Evolutionary conservation across 805 yeast species (phyloP), one percentile per base, ranked within the genome.

Genomic region (Metschnikowia peoriensis): DNA sequence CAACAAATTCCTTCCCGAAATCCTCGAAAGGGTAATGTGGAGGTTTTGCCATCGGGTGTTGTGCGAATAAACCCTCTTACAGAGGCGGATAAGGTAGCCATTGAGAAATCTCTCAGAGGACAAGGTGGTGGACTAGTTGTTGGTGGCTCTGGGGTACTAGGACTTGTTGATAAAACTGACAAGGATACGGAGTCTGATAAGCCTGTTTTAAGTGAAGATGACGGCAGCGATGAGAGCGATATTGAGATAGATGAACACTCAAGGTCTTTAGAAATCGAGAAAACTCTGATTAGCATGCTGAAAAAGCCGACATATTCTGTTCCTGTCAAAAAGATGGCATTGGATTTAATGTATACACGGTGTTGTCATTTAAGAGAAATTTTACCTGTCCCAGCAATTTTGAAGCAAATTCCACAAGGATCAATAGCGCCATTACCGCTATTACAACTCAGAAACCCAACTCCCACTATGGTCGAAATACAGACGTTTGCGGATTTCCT

Each of bases 281-380:
- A 57, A 34, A 52, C 62, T 4, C 50, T 54, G 49, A 32, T 51
- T 11, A 48, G 41, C 27, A 47, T 35, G 9, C 4, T 41, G 4
- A 32, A 35, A 15, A 51, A 43, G 9, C 28, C 55, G 17, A 58
- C 59, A 5, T 73, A 72, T 56, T 59, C 67, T 12, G 64, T 60
- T 0, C 78, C 78, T 1, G 67, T 72, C 11, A 63, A 72, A 54
- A 74, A 73, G 50, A 75, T 75, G 78, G 78, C 78, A 0, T 78
- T 87, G 49, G 97, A 89, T 61, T 79, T 83, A 44, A 76, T 93
- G 63, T 92, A 92, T 69, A 89, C 97, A 1, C 76, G 97, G 58
- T 93, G 97, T 67, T 92, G 97, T 66, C 97, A 92, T 67, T 73
- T 92, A 53, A 76, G 97, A 50, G 97, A 92, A 63, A 92, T 92